Evolutionary conservation across 2,329 filamentous ascomycete genomes (phyloP), one percentile per base, ranked within the genome.

Genomic region (Neoascochyta sp.): DNA sequence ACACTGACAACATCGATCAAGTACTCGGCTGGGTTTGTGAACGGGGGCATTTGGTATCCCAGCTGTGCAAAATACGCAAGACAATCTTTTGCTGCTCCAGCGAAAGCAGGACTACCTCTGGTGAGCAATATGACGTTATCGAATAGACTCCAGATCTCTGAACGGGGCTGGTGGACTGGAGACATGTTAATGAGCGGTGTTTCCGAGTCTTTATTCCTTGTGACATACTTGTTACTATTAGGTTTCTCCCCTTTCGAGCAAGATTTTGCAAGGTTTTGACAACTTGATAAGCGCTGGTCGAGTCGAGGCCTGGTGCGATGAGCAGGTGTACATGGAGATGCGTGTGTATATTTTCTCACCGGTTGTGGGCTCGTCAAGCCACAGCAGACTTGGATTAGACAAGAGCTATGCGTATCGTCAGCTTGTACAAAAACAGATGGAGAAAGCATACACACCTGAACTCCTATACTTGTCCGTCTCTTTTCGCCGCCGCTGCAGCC

Each of bases 401-500:
- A 89, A 67, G 33, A 89, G 69, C 50, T 55, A 24, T 23, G 27
- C n/a, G n/a, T n/a, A n/a, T n/a, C n/a, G n/a, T n/a, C n/a, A n/a
- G n/a, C n/a, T n/a, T n/a, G n/a, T n/a, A n/a, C n/a, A n/a, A n/a
- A n/a, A n/a, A n/a, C n/a, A n/a, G n/a, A n/a, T n/a, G n/a, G n/a
- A n/a, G n/a, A n/a, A n/a, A n/a, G n/a, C n/a, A n/a, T 13, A 24
- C 36, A 5, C 29, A 51, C 50, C 59, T 88, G 84, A 4, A 89
- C 83, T 3, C 83, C 84, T 26, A 89, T 84, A 41, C 81, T 86
- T 0, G 81, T 82, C 17, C 84, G 69, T 39, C 84, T 70, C 66
- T 87, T 88, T 57, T 89, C 85, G 3, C 84, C 85, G 0, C 85
- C 84, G 24, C 82, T 87, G 49, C 84, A 88, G 0, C 83, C 84